Conservation (phyloP, 2,329 filamentous ascomycete species). For the Blastomyces parvus region DNA sequence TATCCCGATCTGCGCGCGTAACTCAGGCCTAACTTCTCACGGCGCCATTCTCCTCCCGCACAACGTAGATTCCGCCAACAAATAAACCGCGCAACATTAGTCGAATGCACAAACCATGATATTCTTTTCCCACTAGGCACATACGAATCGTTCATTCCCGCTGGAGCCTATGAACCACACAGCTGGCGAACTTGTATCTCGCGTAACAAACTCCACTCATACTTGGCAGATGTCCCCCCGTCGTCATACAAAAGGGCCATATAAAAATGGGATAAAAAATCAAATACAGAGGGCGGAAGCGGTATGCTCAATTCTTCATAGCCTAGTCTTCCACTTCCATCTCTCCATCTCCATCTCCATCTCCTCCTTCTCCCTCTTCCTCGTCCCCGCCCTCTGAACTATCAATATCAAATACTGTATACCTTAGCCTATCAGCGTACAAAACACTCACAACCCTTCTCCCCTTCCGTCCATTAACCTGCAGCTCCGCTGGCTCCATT, state of each 20-base stretch:
- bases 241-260: neutral
- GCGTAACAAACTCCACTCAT: neutral
- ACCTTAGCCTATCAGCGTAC: slow-evolving; percentile 45
- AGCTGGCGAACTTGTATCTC: neutral
- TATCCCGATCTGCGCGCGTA: neutral
- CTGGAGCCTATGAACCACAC: neutral
- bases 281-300: neutral
- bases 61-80: neutral
- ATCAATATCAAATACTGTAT: slow-evolving; percentile 49
- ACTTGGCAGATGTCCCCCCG: neutral
- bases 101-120: neutral
- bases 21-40: neutral
- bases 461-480: slow-evolving; percentile 48
- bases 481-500: slow-evolving; percentile 38
- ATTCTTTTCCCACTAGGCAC: neutral
- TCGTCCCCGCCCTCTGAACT: slow-evolving; percentile 27
- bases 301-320: neutral
- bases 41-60: neutral
- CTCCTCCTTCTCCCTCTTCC: slow-evolving; percentile 17
- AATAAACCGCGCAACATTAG: neutral
- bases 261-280: neutral
- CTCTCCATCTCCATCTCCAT: slow-evolving; percentile 14
- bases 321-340: neutral
- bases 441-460: slow-evolving; percentile 47
- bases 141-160: neutral